A percentile compares a stretch with the other conserved stretches of the same genome.
These are phyloP conservation scores for Peronosclerospora sorghi DNA, from an alignment of 352 stramenopile species.

Conservation along the genomic window DNA sequence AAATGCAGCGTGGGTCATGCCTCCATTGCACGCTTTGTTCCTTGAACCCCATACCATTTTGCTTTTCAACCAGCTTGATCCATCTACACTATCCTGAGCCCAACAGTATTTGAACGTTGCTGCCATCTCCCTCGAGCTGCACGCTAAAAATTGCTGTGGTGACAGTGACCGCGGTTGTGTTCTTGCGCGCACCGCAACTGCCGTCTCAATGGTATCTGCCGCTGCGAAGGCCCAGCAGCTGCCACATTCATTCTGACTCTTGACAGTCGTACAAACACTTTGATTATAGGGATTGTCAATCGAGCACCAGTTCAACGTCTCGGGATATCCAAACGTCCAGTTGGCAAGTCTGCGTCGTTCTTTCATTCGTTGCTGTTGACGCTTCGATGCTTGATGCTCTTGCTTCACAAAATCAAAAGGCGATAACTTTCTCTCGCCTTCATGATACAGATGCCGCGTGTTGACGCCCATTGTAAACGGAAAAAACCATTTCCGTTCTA, in stretches of 20 bases:
- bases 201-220: slow-evolving; percentile 66
- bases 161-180: slow-evolving; percentile 44
- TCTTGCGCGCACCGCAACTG: slow-evolving; percentile 37
- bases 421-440: slow-evolving; percentile 25
- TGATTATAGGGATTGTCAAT: slow-evolving; percentile 46
- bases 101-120: slow-evolving; percentile 75
- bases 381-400: slow-evolving; percentile 32
- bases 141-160: slow-evolving; percentile 71
- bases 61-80: slow-evolving; percentile 43
- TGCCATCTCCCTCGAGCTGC: slow-evolving; percentile 56
- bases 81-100: slow-evolving; percentile 31
- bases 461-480: slow-evolving; percentile 61
- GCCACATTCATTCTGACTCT: slow-evolving; percentile 73
- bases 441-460: slow-evolving; percentile 47
- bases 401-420: slow-evolving; percentile 48
- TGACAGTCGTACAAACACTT: slow-evolving; percentile 63
- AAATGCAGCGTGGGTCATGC: slow-evolving; percentile 70
- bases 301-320: slow-evolving; percentile 64
- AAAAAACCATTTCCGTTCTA: slow-evolving; percentile 28
- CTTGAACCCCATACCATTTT: slow-evolving; percentile 67
- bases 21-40: slow-evolving; percentile 56
- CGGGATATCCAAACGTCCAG: slow-evolving; percentile 17
- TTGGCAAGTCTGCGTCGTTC: slow-evolving; percentile 6
- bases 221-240: slow-evolving; percentile 79
- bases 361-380: slow-evolving; percentile 15